Percentiles rank a stretch among this genome's conserved stretches.
Conservation (phyloP, 2,329 filamentous ascomycete species). For the Penicillium olsonii region DNA sequence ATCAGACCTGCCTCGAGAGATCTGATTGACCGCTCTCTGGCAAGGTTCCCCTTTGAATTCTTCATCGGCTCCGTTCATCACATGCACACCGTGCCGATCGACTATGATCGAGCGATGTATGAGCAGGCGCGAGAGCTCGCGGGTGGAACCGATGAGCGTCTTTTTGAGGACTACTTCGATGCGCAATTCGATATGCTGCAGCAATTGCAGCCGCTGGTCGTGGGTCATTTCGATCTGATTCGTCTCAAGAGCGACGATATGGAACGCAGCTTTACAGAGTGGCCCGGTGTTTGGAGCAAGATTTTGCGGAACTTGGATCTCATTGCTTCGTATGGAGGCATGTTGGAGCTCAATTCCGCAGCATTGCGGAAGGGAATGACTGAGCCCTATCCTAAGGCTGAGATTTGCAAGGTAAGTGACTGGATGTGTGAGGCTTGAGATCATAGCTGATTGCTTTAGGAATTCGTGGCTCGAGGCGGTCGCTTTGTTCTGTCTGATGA, state of each 20-base stretch:
- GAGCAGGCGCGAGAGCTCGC: constrained; percentile 58
- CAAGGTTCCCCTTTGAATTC: constrained; percentile 72
- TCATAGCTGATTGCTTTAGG: constrained; percentile 45
- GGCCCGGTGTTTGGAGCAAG: constrained; percentile 69
- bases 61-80: constrained; percentile 95
- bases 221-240: constrained; percentile 94
- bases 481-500: constrained; percentile 92
- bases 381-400: constrained; percentile 82
- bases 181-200: constrained; percentile 79
- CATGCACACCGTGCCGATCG: constrained; percentile 81
- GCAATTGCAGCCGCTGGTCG: constrained; percentile 70
- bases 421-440: background rate
- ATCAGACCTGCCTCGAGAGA: constrained; percentile 69
- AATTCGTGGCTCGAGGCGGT: constrained; percentile 72
- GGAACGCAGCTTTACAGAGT: constrained; percentile 59
- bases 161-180: constrained; percentile 87
- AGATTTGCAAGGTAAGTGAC: constrained; percentile 70
- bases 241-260: constrained; percentile 74
- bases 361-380: constrained; percentile 84
- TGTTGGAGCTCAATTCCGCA: constrained; percentile 87
- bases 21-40: constrained; percentile 61
- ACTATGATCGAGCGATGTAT: constrained; percentile 75
- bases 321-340: constrained; percentile 71
- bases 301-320: constrained; percentile 73
- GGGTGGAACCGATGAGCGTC: constrained; percentile 67